Evolutionary conservation across 2,329 filamentous ascomycete genomes (phyloP), one percentile per base, ranked within the genome.

Genomic region (Aspergillus sp.): DNA sequence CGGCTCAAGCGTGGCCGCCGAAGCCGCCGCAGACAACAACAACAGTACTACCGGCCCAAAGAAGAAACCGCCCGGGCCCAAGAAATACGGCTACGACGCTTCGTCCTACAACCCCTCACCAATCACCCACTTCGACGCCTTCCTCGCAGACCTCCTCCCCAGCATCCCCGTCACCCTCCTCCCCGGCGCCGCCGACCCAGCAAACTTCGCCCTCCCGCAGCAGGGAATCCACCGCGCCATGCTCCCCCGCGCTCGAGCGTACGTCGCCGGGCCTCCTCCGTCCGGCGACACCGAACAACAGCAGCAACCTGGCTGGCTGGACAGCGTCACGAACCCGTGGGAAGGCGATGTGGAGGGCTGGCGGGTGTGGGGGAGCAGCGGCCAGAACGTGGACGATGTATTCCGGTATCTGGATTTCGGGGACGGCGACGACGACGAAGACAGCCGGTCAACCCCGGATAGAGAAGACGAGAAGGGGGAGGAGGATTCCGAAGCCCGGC

Each of bases 41-140:
- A 45, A 49, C 4, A 36, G 33, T 16, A 40, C 28, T 11, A 26
- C 34, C 4, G 32, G 35, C 2, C 40, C 43, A 4, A 57, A 53
- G 27, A 65, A 70, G 47, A n/a, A n/a, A n/a, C 76, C 70, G 52
- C 68, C 64, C 39, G 47, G 51, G 2, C 61, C 69, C 31, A 93
- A 86, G 58, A 94, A 93, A 55, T 96, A 95, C 61, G 89, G 91
- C 39, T 96, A 96, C 64, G 91, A 98, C 58, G 78, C 84, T 36
- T 79, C 80, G 34, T 63, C 82, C 1, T 98, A 95, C 67, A 94
- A 98, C 53, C 71, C 89, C 2, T 69, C 82, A 1, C 91, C 91
- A 1, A 86, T 85, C 3, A 77, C 82, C 35, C 79, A 84, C 29
- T 72, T 98, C 20, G 91, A 98, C 63, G 71, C 74, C 4, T 91